Conservation (phyloP, 805 yeast species). For the Teunomyces funiuensis region DNA sequence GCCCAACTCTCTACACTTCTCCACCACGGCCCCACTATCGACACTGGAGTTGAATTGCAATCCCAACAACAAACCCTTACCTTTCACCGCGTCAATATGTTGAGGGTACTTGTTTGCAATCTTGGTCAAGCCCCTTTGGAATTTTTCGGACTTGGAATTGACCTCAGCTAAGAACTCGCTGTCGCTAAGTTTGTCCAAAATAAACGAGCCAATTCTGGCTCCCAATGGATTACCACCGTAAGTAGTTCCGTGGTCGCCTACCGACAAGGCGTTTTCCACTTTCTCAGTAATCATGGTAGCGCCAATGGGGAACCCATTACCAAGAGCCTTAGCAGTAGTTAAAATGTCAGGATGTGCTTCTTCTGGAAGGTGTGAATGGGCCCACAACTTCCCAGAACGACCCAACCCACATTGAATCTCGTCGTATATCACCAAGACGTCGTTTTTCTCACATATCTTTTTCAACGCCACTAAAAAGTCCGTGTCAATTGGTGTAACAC, state of each 20-base stretch:
- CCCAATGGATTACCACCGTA: constrained; percentile 97
- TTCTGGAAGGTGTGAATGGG: constrained; percentile 70
- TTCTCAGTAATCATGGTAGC: constrained; percentile 86
- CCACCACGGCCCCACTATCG: constrained; percentile 64
- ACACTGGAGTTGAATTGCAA: constrained; percentile 58
- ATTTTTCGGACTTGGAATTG: constrained; percentile 54
- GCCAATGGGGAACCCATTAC: constrained; percentile 95
- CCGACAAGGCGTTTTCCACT: constrained; percentile 68
- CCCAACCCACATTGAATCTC: constrained; percentile 98
- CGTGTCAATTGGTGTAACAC: constrained; percentile 65
- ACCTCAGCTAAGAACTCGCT: constrained; percentile 62
- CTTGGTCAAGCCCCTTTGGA: constrained; percentile 49
- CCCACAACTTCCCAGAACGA: constrained; percentile 91
- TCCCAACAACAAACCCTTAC: constrained; percentile 87
- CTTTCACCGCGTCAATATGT: constrained; percentile 69
- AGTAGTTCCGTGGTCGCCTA: constrained; percentile 98
- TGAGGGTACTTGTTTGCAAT: constrained; percentile 59
- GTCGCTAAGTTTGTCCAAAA: constrained; percentile 65
- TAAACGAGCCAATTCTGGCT: constrained; percentile 75
- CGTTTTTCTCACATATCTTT: constrained; percentile 62
- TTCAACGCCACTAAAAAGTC: constrained; percentile 69
- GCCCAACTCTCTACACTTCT: constrained; percentile 74
- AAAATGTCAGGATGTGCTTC: constrained; percentile 93
- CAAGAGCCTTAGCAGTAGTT: constrained; percentile 94
- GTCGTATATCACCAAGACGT: constrained; percentile 82